Base-by-base conservation (phyloP, 371 early-diverging fungal genomes). In the Rhizopus arrhizus region DNA sequence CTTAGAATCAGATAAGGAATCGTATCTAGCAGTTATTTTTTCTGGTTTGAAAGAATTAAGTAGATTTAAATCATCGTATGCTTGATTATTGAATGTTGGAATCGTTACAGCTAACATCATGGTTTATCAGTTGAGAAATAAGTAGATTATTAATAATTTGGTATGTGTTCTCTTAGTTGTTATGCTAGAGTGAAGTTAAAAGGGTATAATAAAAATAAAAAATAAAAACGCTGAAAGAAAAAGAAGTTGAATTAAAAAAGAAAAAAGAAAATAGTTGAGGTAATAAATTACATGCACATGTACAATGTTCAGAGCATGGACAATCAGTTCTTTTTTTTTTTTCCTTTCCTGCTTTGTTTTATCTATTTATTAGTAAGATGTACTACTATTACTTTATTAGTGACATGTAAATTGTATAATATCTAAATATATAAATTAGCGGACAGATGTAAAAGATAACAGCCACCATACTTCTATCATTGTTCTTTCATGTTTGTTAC, bases 171-270 rank as follows among this genome's bases (percentile, higher is more conserved):
- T 22, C 22, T 22, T 22, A 22, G 22, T 22, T 22, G 2, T 22
- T 22, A 22, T 22, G 22, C 16, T 50, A 58, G 15, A 40, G 16
- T 50, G n/a, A 41, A 50, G 15, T 35, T 35, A 51, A 16, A 31
- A 48, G 32, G 9, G 12, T 8, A 54, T 33, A 43, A 56, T 9
- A 46, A 15, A 48, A 57, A 48, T 28, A 36, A 36, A 38, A 48
- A 46, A 45, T 28, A 49, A 41, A 42, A 60, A 53, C 43, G 41
- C 22, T 22, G 2, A 22, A 22, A 22, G 22, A 22, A 22, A 22
- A 22, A 22, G 22, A 22, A 22, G 12, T 50, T 50, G 38, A 16
- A 38, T 50, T 29, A 38, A 32, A 36, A 13, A 49, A 58, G 51
- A 40, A 58, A 40, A 51, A 43, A 6, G 13, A 15, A 5, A n/a